phyloP scores from a whole-genome alignment of 306 rosid genomes.

The Dalbergia cultrata region DNA sequence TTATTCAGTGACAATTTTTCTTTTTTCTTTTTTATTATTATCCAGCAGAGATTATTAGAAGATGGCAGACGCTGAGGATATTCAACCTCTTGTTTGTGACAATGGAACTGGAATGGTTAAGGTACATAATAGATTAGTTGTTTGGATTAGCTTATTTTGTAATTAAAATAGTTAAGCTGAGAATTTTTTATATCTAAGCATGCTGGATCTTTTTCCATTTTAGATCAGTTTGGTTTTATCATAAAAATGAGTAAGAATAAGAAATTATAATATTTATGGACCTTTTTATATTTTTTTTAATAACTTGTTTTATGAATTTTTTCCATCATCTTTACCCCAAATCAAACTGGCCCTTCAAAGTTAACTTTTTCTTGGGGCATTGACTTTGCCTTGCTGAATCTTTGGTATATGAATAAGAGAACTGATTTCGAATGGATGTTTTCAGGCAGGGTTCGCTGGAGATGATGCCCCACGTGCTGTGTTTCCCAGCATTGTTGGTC shows the following conservation, averaged over 20 bases:
- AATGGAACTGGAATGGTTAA: constrained; percentile 97
- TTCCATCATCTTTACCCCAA: no score
- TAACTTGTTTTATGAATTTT: no score
- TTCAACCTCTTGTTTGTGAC: constrained; percentile 94
- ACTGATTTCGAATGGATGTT: constrained; percentile 16
- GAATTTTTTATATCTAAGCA: not conserved
- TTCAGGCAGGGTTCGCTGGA: constrained; percentile 93
- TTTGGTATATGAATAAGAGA: not conserved
- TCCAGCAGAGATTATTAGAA: constrained; percentile 54
- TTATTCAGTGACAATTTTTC: not conserved
- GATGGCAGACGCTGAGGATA: constrained; percentile 96
- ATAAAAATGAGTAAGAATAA: no score
- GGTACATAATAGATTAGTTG: constrained; percentile 48
- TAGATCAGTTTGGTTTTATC: no score
- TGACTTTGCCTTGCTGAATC: not conserved
- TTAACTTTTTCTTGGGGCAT: not conserved
- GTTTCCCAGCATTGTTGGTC: constrained; percentile 88
- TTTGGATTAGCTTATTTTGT: not conserved
- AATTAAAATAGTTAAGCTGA: not conserved
- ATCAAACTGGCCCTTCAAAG: no score
- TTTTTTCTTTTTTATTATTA: not conserved
- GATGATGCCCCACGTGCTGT: constrained; percentile 96
- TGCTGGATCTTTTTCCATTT: not conserved
- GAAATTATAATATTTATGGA: no score
- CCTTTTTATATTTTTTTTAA: no score